Base-by-base conservation (phyloP, 2,329 filamentous ascomycete species). In the Trichophyton mentagrophytes region DNA sequence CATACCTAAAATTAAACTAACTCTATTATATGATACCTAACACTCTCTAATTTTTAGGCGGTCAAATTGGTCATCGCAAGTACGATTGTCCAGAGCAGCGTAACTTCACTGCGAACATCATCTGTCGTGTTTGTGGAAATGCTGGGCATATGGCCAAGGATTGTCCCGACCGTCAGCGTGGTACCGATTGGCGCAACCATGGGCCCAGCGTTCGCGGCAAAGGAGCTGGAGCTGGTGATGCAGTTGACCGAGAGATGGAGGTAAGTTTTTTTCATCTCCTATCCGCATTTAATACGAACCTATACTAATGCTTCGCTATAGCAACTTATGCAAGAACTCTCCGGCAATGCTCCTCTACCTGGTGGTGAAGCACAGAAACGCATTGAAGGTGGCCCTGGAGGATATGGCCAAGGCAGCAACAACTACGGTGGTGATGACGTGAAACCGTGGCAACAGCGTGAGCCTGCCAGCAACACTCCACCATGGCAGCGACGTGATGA, bases 41-140 rank as follows among this genome's bases (percentile, higher is more conserved):
- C 49, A 30, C 27, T 33, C 25, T 25, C n/a, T 33, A n/a, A 3
- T 33, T 7, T 30, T 55, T 53, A 81, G 80, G 89, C 76, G 93
- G 93, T 68, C 90, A 97, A 81, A 99, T 99, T 66, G 93, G 93
- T 63, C 93, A 99, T 76, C 87, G 93, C 76, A 99, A 99, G 77
- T 97, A 96, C 74, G 93, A 99, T 73, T 99, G 93, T 69, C 93
- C 93, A 13, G 90, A 99, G 77, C 89, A 93, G 74, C 89, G 91
- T 73, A 99, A 99, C 77, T 97, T 88, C 77, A 99, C 93, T n/a
- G 91, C 93, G 69, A 97, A 90, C 76, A 97, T 99, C 73, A 97
- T 99, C 72, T 99, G 93, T 77, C 91, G 92, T 69, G 88, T 96
- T 68, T 99, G 93, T 78, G 93, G 93, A 67, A 96, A 97, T 72